Base-by-base conservation (phyloP, 2,329 filamentous ascomycete species). In the Didymella keratinophila region DNA sequence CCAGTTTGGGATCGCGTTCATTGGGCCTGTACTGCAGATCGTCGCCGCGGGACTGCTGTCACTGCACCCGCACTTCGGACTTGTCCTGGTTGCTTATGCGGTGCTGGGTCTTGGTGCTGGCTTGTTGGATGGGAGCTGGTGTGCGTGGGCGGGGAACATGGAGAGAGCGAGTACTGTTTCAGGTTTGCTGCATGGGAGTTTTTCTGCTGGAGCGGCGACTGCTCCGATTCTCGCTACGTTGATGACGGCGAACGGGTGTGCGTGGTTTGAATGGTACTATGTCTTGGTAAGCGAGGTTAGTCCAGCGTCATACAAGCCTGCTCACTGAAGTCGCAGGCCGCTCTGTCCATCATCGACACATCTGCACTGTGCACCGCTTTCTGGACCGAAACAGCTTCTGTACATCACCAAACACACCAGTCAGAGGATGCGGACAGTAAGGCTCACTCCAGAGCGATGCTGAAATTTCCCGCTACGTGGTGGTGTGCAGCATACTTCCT, bases 101-200 rank as follows among this genome's bases (percentile, higher is more conserved):
- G 45, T 76, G 0, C 72, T 74, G 0, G 76, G 73, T 0, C 59
- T 80, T 8, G 80, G 80, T 0, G 74, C 67, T 0, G 80, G 79
- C 0, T 58, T 82, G 2, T 52, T 81, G 0, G 80, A 82, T 61
- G 79, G 76, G 1, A 77, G 77, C 11, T 81, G 78, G 74, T 81
- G 78, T 50, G 78, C 80, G 1, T 82, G 79, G 79, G 79, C 78
- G 0, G 80, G 74, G 0, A 74, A 65, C 2, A 70, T 80, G 68
- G 63, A 72, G 2, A 75, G 72, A 16, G 76, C 77, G n/a, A 81
- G 80, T 58, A 69, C 72, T 1, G 68, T 78, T 3, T 74, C 75
- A 18, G 79, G 79, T 0, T 56, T 81, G 41, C 55, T 81, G 58
- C 79, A 81, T 56, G 79, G 79, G 1, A 72, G 73, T 14, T 81